Evolutionary conservation across 2,329 filamentous ascomycete genomes (phyloP).

Genomic region (Lasiodiplodia sp.): DNA sequence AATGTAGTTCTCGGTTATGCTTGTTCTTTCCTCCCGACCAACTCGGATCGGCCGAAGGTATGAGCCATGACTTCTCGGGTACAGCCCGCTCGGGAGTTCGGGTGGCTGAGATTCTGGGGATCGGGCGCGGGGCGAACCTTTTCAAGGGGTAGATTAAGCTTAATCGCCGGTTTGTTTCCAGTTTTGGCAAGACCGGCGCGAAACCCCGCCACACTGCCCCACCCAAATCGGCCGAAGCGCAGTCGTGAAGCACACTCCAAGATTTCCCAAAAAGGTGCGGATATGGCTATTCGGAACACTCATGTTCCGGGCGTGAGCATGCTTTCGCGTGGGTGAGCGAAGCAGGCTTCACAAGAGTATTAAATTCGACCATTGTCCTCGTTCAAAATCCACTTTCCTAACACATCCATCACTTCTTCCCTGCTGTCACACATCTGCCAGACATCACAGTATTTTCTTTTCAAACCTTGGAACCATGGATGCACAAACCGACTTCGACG

Average conservation of each 20-base stretch:
- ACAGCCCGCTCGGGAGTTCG: background rate
- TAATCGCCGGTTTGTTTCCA: background rate
- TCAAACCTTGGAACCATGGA: background rate
- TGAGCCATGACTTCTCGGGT: background rate
- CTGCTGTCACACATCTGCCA: background rate
- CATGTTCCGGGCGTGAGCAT: background rate
- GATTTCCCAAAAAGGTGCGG: background rate
- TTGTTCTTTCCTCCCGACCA: background rate
- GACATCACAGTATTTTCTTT: background rate
- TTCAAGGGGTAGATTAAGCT: background rate
- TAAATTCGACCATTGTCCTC: background rate
- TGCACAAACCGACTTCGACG: conserved; percentile 45
- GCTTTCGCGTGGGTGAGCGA: background rate
- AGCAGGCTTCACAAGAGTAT: background rate
- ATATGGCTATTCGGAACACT: background rate
- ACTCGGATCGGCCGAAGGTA: background rate
- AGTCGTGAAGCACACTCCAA: background rate
- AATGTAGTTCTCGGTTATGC: background rate
- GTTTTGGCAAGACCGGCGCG: background rate
- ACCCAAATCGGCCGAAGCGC: background rate
- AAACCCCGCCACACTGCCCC: background rate
- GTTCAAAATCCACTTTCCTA: background rate
- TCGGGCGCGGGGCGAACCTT: background rate
- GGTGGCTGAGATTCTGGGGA: background rate
- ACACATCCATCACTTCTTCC: background rate